A percentile compares a stretch with the other conserved stretches of the same genome.
phyloP scores from a whole-genome alignment of 352 stramenopile genomes.

The Phytopythium vexans region DNA sequence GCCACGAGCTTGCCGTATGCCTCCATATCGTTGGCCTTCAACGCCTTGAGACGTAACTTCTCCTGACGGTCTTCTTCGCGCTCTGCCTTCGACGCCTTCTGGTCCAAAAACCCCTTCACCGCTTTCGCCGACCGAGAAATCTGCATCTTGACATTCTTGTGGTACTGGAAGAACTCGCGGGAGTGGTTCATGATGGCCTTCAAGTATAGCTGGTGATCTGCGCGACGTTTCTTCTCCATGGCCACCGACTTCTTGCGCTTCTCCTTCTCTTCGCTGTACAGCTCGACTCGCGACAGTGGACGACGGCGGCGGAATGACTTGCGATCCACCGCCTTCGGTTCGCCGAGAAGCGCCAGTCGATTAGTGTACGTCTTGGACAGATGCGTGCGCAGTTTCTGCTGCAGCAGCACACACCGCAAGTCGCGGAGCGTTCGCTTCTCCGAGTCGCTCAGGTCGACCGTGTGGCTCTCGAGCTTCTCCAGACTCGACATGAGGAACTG shows the following conservation, averaged over 20 bases:
- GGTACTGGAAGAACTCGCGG: conserved; percentile 82
- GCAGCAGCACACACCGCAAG: conserved; percentile 65
- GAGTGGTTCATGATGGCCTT: conserved; percentile 82
- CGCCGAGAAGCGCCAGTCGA: conserved; percentile 57
- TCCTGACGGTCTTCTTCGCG: conserved; percentile 86
- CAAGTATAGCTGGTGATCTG: conserved; percentile 76
- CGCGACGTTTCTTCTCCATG: conserved; percentile 78
- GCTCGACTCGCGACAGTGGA: conserved; percentile 51
- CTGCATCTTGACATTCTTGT: conserved; percentile 82
- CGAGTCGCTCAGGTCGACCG: conserved; percentile 22
- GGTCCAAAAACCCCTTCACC: conserved; percentile 77
- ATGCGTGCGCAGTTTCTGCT: conserved; percentile 66
- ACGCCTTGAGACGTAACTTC: conserved; percentile 84
- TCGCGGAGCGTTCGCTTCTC: conserved; percentile 56
- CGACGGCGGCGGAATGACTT: conserved; percentile 74
- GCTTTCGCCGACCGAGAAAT: conserved; percentile 62
- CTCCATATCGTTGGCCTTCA: conserved; percentile 97
- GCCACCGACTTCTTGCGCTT: conserved; percentile 81
- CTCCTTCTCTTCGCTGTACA: conserved; percentile 70
- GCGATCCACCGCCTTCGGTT: conserved; percentile 62
- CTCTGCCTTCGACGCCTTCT: conserved; percentile 72
- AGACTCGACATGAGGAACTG: conserved; percentile 64
- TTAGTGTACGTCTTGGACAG: conserved; percentile 62
- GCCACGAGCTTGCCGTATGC: conserved; percentile 96
- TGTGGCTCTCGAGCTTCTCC: conserved; percentile 51